Conservation (phyloP, 176 grass and related monocot genomes). For the Musa troglodytarum region DNA sequence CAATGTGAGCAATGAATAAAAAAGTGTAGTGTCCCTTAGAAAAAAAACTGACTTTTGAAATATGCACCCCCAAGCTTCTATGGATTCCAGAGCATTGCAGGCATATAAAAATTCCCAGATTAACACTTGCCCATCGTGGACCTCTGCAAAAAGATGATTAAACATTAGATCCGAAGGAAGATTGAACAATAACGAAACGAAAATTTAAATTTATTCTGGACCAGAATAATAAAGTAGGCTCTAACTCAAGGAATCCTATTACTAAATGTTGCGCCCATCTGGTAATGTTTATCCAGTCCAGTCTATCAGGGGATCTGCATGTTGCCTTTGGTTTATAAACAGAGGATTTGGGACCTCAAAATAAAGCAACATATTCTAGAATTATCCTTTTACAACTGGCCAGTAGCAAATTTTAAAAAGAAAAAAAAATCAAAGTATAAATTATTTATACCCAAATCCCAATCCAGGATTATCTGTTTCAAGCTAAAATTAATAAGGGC, state of each 20-base stretch:
- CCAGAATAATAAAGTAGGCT: not conserved
- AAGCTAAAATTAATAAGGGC: too few species aligned
- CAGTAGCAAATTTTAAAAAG: not conserved
- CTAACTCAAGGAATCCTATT: too few species aligned
- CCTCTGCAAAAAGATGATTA: constrained; percentile 9
- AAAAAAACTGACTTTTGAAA: constrained; percentile 8
- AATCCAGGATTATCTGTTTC: too few species aligned
- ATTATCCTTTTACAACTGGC: not conserved
- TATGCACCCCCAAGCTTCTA: constrained; percentile 19
- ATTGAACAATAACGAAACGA: not conserved
- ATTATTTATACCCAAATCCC: too few species aligned
- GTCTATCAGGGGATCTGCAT: not conserved
- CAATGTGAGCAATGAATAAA: not conserved
- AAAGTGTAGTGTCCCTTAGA: not conserved
- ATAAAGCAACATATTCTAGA: not conserved
- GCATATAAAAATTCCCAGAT: constrained; percentile 20
- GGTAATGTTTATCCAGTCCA: not conserved
- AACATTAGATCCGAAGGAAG: not conserved
- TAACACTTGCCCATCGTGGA: constrained; percentile 21
- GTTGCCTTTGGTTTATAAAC: not conserved
- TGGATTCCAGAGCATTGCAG: constrained; percentile 24
- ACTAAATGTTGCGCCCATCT: too few species aligned
- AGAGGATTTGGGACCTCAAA: not conserved
- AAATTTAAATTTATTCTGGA: not conserved
- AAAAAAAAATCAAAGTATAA: not conserved